Base-by-base conservation (phyloP, 2,329 filamentous ascomycete genomes). In the Neofusicoccum umdonicola region DNA sequence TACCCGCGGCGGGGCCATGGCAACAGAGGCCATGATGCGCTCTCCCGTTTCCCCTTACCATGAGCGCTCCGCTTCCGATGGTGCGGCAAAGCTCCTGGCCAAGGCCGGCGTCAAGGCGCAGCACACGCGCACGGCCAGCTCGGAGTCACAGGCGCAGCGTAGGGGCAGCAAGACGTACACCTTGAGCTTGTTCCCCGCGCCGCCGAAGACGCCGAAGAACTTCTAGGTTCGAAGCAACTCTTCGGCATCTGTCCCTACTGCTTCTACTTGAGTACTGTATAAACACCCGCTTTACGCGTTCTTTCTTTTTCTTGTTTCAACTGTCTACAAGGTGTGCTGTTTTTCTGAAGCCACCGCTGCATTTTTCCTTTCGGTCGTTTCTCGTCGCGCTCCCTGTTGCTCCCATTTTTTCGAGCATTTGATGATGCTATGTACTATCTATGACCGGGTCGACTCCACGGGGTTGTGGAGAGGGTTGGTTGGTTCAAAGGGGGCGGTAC, bases 111-210 rank as follows among this genome's bases (percentile, higher is more conserved):
- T 47, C 15, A 56, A 57, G 41, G 51, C 62, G 19, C 62, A 64
- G 35, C 62, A 64, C 35, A 7, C 22, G 19, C 62, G 63, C 37
- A 51, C 56, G 45, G 31, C 63, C 22, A 65, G 56, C 54, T 15
- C 27, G 13, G 63, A 45, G 22, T 44, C 27, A n/a, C 13, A 15
- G n/a, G 17, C 34, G 7, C 50, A 48, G 31, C 54, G 63, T 39
- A 27, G 61, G 41, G 19, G 44, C 17, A 65, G 56, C 63, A 60
- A 65, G 47, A n/a, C 63, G 3, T 51, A 64, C 45, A 65, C 63
- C 13, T 67, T 78, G 15, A 74, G 71, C 50, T 70, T 78, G 27
- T 78, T 78, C 42, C 76, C 76, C 3, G 65, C 70, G 50, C 74
- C 76, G 57, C 73, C 70, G 13, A 73, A 67, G 56, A 45, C n/a